Percentiles rank a stretch among this genome's conserved stretches.
Conservation (phyloP, 257 asterid species). For the Dorcoceras hygrometricum region DNA sequence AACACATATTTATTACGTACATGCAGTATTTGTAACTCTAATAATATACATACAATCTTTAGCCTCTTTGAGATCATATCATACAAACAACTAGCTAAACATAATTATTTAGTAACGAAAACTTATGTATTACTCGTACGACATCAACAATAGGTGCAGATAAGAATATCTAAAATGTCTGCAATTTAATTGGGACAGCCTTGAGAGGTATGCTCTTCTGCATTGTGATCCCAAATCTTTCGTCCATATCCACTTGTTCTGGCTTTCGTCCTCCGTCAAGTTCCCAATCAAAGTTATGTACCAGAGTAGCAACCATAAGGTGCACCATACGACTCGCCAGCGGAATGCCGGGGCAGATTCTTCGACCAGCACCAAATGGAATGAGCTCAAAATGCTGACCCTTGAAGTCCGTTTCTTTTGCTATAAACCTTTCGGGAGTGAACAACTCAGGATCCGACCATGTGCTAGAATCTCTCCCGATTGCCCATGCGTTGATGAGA, state of each 20-base stretch:
- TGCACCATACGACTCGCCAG: constrained; percentile 31
- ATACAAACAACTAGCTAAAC: too few relatives aligned
- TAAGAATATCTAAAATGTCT: too few relatives aligned
- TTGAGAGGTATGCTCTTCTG: constrained; percentile 23
- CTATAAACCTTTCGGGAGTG: constrained; percentile 30
- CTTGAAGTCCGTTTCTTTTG: background rate
- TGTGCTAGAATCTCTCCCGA: constrained; percentile 16
- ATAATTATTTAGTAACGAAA: too few relatives aligned
- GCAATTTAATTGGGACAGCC: constrained; percentile 12
- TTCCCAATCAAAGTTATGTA: constrained; percentile 27
- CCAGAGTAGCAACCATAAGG: constrained; percentile 24
- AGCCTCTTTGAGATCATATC: too few relatives aligned
- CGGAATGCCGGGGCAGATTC: constrained; percentile 30
- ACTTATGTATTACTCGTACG: too few relatives aligned
- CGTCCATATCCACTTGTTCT: constrained; percentile 27
- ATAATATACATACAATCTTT: too few relatives aligned
- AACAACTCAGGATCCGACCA: constrained; percentile 23
- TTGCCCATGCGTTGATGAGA: constrained; percentile 28
- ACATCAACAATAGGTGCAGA: too few relatives aligned
- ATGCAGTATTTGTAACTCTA: too few relatives aligned
- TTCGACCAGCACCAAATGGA: constrained; percentile 25
- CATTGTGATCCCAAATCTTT: constrained; percentile 19
- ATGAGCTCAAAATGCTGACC: constrained; percentile 28
- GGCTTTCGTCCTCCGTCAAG: constrained; percentile 18
- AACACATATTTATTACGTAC: too few relatives aligned